A percentile compares a stretch with the other conserved stretches of the same genome.
These are phyloP conservation scores for Neurospora sp. DNA, from an alignment of 495 filamentous ascomycete genomes.

Conservation along the genomic window DNA sequence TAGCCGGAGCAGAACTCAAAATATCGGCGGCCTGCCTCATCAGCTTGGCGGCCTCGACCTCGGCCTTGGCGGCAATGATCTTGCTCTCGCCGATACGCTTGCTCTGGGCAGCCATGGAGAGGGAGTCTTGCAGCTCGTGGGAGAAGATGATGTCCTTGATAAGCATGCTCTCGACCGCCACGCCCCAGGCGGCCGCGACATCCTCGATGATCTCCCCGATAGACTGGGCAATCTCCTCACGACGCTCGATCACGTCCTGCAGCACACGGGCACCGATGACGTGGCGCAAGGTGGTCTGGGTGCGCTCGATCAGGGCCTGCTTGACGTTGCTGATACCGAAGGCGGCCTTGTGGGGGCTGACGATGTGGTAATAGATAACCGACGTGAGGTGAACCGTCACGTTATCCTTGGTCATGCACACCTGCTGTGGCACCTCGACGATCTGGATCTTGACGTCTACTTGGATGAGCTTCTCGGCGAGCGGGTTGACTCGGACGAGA, in stretches of 20 bases:
- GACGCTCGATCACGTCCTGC: slow-evolving; percentile 97
- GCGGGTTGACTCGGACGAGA: slow-evolving; percentile 96
- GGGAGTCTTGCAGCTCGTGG: slow-evolving; percentile 90
- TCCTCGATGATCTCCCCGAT: slow-evolving; percentile 98
- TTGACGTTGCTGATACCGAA: slow-evolving; percentile 94
- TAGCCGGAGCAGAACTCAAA: slow-evolving; percentile 80
- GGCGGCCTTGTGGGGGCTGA: slow-evolving; percentile 88
- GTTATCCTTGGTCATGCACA: slow-evolving; percentile 99
- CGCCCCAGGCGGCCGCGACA: slow-evolving; percentile 88
- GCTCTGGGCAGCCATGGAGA: slow-evolving; percentile 99
- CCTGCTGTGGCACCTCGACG: slow-evolving; percentile 88
- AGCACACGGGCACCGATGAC: slow-evolving; percentile 93
- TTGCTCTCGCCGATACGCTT: slow-evolving; percentile 98
- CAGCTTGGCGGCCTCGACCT: slow-evolving; percentile 93
- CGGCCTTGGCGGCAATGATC: slow-evolving; percentile 91
- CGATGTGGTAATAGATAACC: slow-evolving; percentile 99
- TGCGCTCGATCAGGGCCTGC: slow-evolving; percentile 92
- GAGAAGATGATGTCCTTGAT: slow-evolving; percentile 99
- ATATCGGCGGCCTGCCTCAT: slow-evolving; percentile 99
- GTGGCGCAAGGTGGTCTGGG: slow-evolving; percentile 94
- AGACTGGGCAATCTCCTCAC: slow-evolving; percentile 88
- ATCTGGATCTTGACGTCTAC: slow-evolving; percentile 99
- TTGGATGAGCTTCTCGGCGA: slow-evolving; percentile 78
- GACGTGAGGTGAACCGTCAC: slow-evolving; percentile 87
- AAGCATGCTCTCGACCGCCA: slow-evolving; percentile 94